These are phyloP conservation scores for Moesziomyces antarcticus DNA, from an alignment of 1,284 basidiomycete species.

Conservation along the genomic window DNA sequence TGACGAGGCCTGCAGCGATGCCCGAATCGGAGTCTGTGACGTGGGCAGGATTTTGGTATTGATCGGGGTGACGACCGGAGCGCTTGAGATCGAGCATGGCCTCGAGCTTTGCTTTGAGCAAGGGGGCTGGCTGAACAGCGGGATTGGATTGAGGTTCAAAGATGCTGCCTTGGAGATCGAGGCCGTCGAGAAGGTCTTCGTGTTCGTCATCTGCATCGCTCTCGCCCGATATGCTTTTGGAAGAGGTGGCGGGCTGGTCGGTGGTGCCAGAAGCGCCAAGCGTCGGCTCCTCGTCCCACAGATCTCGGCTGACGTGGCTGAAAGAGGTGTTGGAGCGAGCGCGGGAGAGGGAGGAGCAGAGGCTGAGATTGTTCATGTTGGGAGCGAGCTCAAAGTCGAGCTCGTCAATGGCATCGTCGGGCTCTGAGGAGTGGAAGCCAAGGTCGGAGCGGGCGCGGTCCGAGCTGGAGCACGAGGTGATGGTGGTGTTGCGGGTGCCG, in stretches of 20 bases:
- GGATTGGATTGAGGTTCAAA: constrained; percentile 24
- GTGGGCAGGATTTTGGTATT: constrained; percentile 2
- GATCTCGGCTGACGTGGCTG: constrained; percentile 31
- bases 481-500: constrained; percentile 11
- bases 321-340: constrained; percentile 39
- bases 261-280: constrained; percentile 10
- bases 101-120: constrained; percentile 37
- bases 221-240: constrained; percentile 32
- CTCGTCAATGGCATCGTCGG: constrained; percentile 27
- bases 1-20: constrained; percentile 52
- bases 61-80: constrained; percentile 9
- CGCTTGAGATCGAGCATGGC: constrained; percentile 51
- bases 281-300: constrained; percentile 38
- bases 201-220: constrained; percentile 57
- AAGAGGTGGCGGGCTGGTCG: constrained; percentile 13
- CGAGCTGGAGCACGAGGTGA: constrained; percentile 25
- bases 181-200: constrained; percentile 50
- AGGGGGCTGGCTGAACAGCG: constrained; percentile 1
- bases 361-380: constrained; percentile 40
- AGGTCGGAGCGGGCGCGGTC: constrained; percentile 29
- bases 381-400: constrained; percentile 52
- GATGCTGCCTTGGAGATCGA: constrained; percentile 49
- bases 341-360: constrained; percentile 45
- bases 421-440: constrained; percentile 21
- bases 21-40: constrained; percentile 38